Base-by-base conservation (phyloP, 78 protist genomes). In the Emiliania huxleyi region DNA sequence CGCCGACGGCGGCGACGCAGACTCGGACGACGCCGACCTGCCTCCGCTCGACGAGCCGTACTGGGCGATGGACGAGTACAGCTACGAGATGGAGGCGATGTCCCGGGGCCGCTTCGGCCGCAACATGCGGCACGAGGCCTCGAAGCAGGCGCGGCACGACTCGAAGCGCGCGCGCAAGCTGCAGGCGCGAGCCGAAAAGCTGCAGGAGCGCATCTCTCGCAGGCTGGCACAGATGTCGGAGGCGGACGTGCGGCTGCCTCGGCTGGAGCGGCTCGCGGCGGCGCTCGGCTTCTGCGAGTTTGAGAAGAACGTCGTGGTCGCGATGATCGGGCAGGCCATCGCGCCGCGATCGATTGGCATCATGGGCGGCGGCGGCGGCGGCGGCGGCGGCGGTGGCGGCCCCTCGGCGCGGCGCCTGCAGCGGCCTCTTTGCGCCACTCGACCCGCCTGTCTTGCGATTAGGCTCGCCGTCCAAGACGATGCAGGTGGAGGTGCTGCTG, bases 401-500 rank as follows among this genome's bases (percentile, higher is more conserved):
- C 1, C 35, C n/a, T n/a, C n/a, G n/a, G n/a, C n/a, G n/a, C n/a
- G n/a, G n/a, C n/a, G n/a, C n/a, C n/a, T n/a, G n/a, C n/a, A n/a
- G n/a, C n/a, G n/a, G n/a, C n/a, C n/a, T n/a, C n/a, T n/a, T n/a
- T n/a, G n/a, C n/a, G n/a, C n/a, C n/a, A n/a, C n/a, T n/a, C n/a
- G n/a, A n/a, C n/a, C n/a, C n/a, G n/a, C n/a, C n/a, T n/a, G n/a
- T n/a, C n/a, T n/a, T n/a, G n/a, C n/a, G n/a, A n/a, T n/a, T 48
- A 18, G 19, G 40, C 79, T 69, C 79, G 42, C 79, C 79, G 15
- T 69, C 79, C 40, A 69, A 69, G 79, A 69, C 79, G 79, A 69
- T 69, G 79, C 79, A 69, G 79, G 79, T 69, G 79, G 79, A 69
- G 79, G 79, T 69, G 79, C 79, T 69, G 79, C 79, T 69, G 35